Conservation (phyloP, 1,139 yeast species). For the Insectozyma bohioensis region DNA sequence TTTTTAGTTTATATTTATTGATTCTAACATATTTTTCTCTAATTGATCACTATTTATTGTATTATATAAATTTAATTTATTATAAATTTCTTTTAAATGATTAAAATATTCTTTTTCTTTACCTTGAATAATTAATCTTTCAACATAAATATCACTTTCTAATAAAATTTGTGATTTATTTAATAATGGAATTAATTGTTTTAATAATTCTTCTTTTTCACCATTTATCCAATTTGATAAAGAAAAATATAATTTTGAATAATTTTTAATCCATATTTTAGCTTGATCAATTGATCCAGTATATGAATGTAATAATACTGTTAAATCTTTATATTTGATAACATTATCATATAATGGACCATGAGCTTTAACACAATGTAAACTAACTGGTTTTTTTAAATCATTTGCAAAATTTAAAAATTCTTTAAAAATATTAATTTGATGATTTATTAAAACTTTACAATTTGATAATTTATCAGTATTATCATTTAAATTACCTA, state of each 20-base stretch:
- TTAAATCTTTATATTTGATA: slow-evolving; percentile 19
- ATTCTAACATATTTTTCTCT: slow-evolving; percentile 12
- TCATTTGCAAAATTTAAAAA: slow-evolving; percentile 58
- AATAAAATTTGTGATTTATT: slow-evolving; percentile 27
- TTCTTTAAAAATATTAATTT: slow-evolving; percentile 45
- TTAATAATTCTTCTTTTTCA: slow-evolving; percentile 22
- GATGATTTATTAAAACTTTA: slow-evolving; percentile 65
- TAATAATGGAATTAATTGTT: slow-evolving; percentile 11
- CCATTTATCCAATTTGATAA: slow-evolving; percentile 64
- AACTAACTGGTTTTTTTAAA: slow-evolving; percentile 54
- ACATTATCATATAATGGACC: slow-evolving; percentile 55
- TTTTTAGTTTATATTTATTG: slow-evolving; percentile 8
- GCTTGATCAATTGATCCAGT: slow-evolving; percentile 79
- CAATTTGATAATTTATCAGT: slow-evolving; percentile 37
- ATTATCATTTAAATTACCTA: slow-evolving; percentile 32
- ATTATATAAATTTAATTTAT: slow-evolving; percentile 13
- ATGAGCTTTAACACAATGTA: slow-evolving; percentile 85
- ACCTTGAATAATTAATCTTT: slow-evolving; percentile 20
- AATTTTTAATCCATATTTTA: slow-evolving; percentile 46
- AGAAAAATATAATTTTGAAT: slow-evolving; percentile 47
- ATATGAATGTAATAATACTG: slow-evolving; percentile 75
- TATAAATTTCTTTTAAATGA: slow-evolving; percentile 13
- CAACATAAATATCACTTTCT: slow-evolving; percentile 41
- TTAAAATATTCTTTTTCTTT: slow-evolving; percentile 11
- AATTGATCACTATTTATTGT: slow-evolving; percentile 10